Percentiles rank a stretch among this genome's conserved stretches.
Conservation (phyloP, 495 filamentous ascomycete genomes). For the Zalerion maritima region DNA sequence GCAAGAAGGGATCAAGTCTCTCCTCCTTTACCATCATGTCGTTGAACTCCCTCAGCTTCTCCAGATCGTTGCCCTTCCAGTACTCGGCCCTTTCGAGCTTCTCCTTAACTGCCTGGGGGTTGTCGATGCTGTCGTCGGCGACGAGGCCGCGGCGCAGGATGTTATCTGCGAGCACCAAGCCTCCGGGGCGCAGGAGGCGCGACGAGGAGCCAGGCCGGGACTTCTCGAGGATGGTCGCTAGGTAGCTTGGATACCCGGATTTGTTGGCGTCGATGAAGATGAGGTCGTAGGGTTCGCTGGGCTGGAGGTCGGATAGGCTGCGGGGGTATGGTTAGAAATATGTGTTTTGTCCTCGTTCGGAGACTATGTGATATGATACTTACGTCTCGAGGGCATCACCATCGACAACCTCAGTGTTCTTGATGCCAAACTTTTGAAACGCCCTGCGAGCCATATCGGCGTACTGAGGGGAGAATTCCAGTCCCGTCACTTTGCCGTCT, state of each 20-base stretch:
- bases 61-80: slow-evolving; percentile 5
- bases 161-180: slow-evolving; percentile 23
- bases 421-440: slow-evolving; percentile 13
- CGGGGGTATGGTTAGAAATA: not conserved
- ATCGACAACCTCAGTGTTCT: slow-evolving; percentile 18
- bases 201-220: slow-evolving; percentile 12
- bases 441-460: slow-evolving; percentile 13
- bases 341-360: not conserved
- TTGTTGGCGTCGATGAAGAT: slow-evolving; percentile 28
- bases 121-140: slow-evolving; percentile 15
- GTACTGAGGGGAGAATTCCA: slow-evolving; percentile 18
- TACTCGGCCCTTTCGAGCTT: not conserved
- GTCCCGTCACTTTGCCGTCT: slow-evolving; percentile 20
- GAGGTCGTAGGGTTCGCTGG: slow-evolving; percentile 21
- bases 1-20: slow-evolving; percentile 17
- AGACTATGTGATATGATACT: slow-evolving; percentile 1
- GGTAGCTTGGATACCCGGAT: slow-evolving; percentile 18
- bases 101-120: slow-evolving; percentile 13
- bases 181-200: slow-evolving; percentile 18
- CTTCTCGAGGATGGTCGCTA: slow-evolving; percentile 12
- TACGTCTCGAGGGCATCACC: slow-evolving; percentile 22
- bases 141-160: slow-evolving; percentile 20
- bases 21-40: slow-evolving; percentile 7
- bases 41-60: slow-evolving; percentile 17
- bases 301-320: slow-evolving; percentile 14